Evolutionary conservation across 306 rosid species (phyloP).

Genomic region (Sindora glabra): DNA sequence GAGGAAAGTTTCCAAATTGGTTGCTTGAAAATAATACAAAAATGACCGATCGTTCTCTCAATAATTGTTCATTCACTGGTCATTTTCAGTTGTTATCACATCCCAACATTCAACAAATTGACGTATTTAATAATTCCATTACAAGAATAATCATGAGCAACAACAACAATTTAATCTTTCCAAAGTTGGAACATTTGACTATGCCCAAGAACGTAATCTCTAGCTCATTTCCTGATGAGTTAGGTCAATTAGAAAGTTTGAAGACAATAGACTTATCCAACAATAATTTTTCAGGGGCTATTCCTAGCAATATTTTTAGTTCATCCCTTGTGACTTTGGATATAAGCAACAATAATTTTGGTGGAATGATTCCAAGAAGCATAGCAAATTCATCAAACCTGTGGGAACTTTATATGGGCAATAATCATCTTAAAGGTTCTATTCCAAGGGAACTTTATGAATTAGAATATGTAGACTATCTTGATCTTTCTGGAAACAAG

Average conservation of each 20-base stretch:
- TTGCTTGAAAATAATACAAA: slow-evolving; percentile 6
- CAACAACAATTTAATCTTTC: too few relatives aligned
- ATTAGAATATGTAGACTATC: fast-evolving
- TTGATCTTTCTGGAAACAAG: neutral
- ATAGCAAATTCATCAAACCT: neutral
- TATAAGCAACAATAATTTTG: neutral
- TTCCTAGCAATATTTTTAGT: too few relatives aligned
- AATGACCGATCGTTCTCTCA: neutral
- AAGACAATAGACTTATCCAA: too few relatives aligned
- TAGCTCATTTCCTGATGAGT: too few relatives aligned
- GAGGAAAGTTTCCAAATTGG: neutral
- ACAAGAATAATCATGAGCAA: too few relatives aligned
- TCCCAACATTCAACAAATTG: neutral
- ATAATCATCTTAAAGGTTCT: neutral
- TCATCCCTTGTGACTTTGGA: neutral
- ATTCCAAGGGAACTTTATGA: neutral
- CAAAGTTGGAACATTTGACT: too few relatives aligned
- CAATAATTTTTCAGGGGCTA: too few relatives aligned
- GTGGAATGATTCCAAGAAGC: neutral
- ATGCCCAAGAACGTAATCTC: too few relatives aligned
- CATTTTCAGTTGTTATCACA: neutral
- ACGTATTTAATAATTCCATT: too few relatives aligned
- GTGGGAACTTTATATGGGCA: neutral
- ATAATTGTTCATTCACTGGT: neutral
- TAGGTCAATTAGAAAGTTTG: too few relatives aligned